Conservation (phyloP, 2,329 filamentous ascomycete species). For the Sporothrix mexicana region DNA sequence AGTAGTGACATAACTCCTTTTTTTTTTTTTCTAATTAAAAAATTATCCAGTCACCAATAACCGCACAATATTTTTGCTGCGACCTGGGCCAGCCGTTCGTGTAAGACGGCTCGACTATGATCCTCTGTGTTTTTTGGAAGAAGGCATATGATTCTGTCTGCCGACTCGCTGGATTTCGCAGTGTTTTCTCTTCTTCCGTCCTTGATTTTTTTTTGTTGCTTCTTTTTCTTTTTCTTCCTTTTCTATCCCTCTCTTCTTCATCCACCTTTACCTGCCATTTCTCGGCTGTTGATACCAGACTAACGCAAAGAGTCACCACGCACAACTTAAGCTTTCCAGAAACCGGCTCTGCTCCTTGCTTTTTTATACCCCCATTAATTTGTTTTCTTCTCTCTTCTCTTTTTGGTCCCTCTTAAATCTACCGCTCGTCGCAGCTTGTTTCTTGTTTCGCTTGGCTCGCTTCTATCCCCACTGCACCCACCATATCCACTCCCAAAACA, state of each 20-base stretch:
- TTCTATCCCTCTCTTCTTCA: not conserved
- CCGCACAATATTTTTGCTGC: not conserved
- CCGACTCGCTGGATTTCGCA: no score
- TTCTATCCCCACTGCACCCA: not conserved
- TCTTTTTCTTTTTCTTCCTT: not conserved
- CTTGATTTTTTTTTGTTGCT: not conserved
- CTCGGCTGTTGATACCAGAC: slow-evolving; percentile 3
- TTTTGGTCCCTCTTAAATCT: not conserved
- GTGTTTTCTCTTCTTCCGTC: not conserved
- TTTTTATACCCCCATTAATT: not conserved
- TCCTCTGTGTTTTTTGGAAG: not conserved
- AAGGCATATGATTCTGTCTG: not conserved
- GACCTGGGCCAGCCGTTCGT: not conserved
- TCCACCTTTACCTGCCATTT: not conserved
- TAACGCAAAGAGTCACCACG: not conserved
- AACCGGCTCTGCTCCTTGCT: slow-evolving; percentile 21
- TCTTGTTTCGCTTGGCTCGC: not conserved
- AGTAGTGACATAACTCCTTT: no score
- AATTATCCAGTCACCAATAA: no score
- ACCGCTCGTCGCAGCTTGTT: not conserved
- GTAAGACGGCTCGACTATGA: not conserved
- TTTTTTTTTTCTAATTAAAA: no score
- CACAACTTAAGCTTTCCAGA: slow-evolving; percentile 12
- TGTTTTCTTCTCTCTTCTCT: not conserved
- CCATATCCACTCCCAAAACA: not conserved